These are phyloP conservation scores for Ambrosiella xylebori DNA, from an alignment of 2,329 filamentous ascomycete species.

Conservation along the genomic window DNA sequence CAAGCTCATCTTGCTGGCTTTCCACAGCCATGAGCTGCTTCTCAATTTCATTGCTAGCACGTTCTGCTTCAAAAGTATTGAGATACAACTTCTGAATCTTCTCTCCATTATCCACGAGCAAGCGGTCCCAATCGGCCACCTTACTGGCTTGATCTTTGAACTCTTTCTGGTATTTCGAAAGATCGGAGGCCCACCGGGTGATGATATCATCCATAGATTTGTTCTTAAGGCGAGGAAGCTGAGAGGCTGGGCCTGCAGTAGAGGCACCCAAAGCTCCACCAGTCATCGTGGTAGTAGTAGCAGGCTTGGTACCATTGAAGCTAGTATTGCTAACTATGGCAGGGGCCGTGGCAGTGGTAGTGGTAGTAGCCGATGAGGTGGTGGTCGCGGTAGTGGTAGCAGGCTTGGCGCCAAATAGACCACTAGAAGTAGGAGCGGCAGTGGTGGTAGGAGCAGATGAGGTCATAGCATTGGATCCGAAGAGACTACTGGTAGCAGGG, in stretches of 20 bases:
- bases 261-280: conserved; percentile 45
- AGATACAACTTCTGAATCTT: conserved; percentile 90
- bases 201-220: conserved; percentile 99
- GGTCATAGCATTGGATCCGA: conserved; percentile 24
- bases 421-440: conserved; percentile 1
- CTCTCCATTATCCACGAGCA: conserved; percentile 82
- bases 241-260: conserved; percentile 63
- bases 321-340: conserved; percentile 16
- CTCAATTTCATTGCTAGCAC: conserved; percentile 85
- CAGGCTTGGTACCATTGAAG: conserved; percentile 21
- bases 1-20: conserved; percentile 79
- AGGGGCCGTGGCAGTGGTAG: conserved; percentile 17
- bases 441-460: conserved; percentile 15
- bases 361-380: conserved; percentile 5
- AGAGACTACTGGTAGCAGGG: conserved; percentile 18
- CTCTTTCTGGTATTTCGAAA: conserved; percentile 91
- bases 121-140: conserved; percentile 78
- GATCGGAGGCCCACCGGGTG: conserved; percentile 85
- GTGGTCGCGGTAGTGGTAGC: conserved; percentile 7
- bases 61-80: conserved; percentile 83
- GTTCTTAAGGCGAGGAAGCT: conserved; percentile 83
- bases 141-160: conserved; percentile 82
- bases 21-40: conserved; percentile 79
- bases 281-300: conserved; percentile 19
- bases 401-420: conserved; percentile 10